A percentile compares a stretch with the other conserved stretches of the same genome.
Conservation (phyloP, 2,329 filamentous ascomycete genomes). For the Bisporella sp. region DNA sequence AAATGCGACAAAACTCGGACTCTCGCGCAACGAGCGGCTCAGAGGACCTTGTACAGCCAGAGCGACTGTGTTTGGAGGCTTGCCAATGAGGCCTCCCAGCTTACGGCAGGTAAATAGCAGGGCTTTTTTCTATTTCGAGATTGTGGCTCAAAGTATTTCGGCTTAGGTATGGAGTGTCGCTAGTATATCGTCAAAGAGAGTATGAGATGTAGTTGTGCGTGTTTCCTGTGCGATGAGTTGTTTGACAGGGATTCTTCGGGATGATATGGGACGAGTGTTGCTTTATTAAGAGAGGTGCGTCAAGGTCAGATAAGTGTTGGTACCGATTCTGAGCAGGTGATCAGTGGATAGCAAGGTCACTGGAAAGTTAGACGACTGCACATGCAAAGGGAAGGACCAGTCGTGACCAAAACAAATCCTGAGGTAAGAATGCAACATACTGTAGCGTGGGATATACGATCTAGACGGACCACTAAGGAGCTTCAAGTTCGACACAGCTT, state of each 20-base stretch:
- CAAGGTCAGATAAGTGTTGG: background rate
- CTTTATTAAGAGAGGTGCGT: constrained; percentile 7
- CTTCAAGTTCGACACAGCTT: constrained; percentile 9
- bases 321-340: constrained; percentile 9
- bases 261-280: constrained; percentile 7
- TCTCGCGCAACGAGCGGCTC: constrained; percentile 27
- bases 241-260: constrained; percentile 19
- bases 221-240: constrained; percentile 22
- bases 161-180: no score
- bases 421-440: constrained; percentile 12
- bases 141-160: constrained; percentile 8
- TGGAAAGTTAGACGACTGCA: constrained; percentile 17
- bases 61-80: constrained; percentile 24
- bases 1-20: constrained; percentile 24
- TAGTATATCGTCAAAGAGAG: no score
- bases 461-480: constrained; percentile 20
- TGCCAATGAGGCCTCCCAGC: constrained; percentile 21
- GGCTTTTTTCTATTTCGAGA: constrained; percentile 17
- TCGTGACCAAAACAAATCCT: constrained; percentile 9
- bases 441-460: constrained; percentile 13
- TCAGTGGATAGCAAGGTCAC: constrained; percentile 18
- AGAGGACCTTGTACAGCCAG: constrained; percentile 34
- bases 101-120: constrained; percentile 18
- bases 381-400: constrained; percentile 14
- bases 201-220: constrained; percentile 13